Evolutionary conservation across 495 filamentous ascomycete species (phyloP), one percentile per base, ranked within the genome.

Genomic region (Talaromyces wortmannii): DNA sequence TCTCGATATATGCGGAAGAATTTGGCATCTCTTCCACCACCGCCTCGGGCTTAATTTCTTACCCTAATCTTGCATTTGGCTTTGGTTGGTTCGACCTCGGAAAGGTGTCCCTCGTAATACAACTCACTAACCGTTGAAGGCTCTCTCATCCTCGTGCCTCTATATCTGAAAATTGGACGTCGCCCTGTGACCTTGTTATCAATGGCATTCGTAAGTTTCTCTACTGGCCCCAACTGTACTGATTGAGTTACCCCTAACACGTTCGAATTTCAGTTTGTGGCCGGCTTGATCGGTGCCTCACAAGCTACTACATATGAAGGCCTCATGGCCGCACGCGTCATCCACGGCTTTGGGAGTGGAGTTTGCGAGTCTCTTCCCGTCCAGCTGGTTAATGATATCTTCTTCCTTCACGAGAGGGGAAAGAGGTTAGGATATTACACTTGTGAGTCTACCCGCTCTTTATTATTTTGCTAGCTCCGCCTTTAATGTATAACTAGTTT

Each of bases 381-480:
- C 5, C 82, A 85, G 58, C 60, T 86, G 5, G 82, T 84, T 6
- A 86, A 86, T 56, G 83, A 86, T 57, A 82, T 86, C 53, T 86
- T 86, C 65, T 86, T 79, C 63, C 67, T 85, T 1, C 82, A 85
- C 57, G 81, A 85, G 58, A 68, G 82, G 10, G 82, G 82, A 6
- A 77, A 79, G 66, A 67, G 75, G 2, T 70, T 85, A 33, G 82
- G 79, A 4, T 81, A 79, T 51, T 85, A 85, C 57, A 85, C 82
- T 13, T 68, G 79, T 80, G 58, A 44, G 60, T 55, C 48, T 5
- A 11, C 23, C 23, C 23, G 2, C 23, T 23, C 23, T 23, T 23
- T 23, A 23, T 23, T 23, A 46, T 18, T 10, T 13, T 15, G 18
- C 36, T n/a, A 18, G 48, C 10, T 5, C 30, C 18, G 33, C 12